Evolutionary conservation across 1,284 basidiomycete species (phyloP), one percentile per base, ranked within the genome.

Genomic region (Pterulicium gracile): DNA sequence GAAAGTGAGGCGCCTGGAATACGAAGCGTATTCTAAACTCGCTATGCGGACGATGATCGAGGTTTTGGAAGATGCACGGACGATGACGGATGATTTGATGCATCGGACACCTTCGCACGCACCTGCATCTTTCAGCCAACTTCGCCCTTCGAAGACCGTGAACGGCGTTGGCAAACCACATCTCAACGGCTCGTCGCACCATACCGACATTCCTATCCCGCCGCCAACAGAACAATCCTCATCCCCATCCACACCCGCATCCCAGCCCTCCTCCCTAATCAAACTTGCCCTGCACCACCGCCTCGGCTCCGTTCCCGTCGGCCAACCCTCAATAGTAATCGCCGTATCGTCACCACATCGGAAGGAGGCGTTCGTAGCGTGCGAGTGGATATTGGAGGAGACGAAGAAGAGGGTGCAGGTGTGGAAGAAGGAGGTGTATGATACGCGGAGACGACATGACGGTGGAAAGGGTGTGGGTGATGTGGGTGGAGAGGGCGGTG

Each of bases 361-460:
- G 20, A 81, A 79, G 53, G 86, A 88, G 57, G 80, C 88, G 2
- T 92, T 92, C 58, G 63, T 70, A 43, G 81, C 81, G 12, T 89
- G 87, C 57, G 89, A 92, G 61, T 77, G 68, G 58, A 77, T 91
- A 50, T 69, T 94, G 15, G 91, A 95, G 61, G 75, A 84, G 49
- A 79, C 93, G 48, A 95, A 95, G 67, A 65, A 67, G 50, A 81
- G 77, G 54, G 88, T 76, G 24, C 88, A 88, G 59, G 83, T 94
- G 52, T 94, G 91, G 90, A 94, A 94, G 67, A 67, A 82, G 55
- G 91, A 94, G 59, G 86, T 79, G 55, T 92, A 92, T 58, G 77
- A 79, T 39, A 39, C 36, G 19, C 36, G n/a, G n/a, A n/a, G n/a
- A n/a, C n/a, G n/a, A n/a, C n/a, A n/a, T n/a, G n/a, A n/a, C n/a